These are phyloP conservation scores for Pisolithus tinctorius DNA, from an alignment of 768 basidiomycete genomes.

Conservation along the genomic window DNA sequence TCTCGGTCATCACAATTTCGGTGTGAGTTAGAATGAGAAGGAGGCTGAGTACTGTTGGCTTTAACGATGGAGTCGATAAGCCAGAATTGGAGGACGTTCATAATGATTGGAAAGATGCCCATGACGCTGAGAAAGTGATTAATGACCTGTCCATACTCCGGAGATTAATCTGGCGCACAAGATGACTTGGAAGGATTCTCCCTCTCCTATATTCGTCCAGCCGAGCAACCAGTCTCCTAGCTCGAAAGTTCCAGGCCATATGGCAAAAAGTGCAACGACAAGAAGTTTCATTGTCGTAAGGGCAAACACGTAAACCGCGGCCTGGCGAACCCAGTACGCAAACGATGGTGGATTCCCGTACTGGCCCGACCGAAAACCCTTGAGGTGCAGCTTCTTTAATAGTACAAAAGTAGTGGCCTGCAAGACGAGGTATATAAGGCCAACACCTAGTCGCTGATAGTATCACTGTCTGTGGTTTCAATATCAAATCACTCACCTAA, in stretches of 20 bases:
- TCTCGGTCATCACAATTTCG: constrained; percentile 36
- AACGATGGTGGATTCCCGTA: constrained; percentile 83
- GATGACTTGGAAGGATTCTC: constrained; percentile 66
- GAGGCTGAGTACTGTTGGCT: constrained; percentile 40
- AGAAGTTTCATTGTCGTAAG: constrained; percentile 87
- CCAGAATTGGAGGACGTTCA: constrained; percentile 93
- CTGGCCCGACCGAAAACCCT: constrained; percentile 80
- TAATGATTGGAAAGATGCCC: constrained; percentile 84
- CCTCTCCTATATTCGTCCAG: constrained; percentile 61
- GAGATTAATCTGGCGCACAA: constrained; percentile 48
- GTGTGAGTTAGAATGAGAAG: constrained; percentile 34
- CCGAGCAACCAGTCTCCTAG: constrained; percentile 84
- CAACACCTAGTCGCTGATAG: constrained; percentile 57
- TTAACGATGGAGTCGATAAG: constrained; percentile 92
- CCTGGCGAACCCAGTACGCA: constrained; percentile 67
- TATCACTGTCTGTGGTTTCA: neutral
- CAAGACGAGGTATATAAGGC: constrained; percentile 68
- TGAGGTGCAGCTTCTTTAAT: constrained; percentile 54
- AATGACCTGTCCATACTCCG: constrained; percentile 6
- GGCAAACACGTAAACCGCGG: constrained; percentile 74
- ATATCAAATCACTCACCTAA: constrained; percentile 50
- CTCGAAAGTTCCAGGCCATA: constrained; percentile 63
- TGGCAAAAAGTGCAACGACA: constrained; percentile 68
- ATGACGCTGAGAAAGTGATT: constrained; percentile 51
- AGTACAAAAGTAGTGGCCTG: constrained; percentile 59